Evolutionary conservation across 495 filamentous ascomycete genomes (phyloP), one percentile per base, ranked within the genome.

Genomic region (Aspergillus saccharolyticus): DNA sequence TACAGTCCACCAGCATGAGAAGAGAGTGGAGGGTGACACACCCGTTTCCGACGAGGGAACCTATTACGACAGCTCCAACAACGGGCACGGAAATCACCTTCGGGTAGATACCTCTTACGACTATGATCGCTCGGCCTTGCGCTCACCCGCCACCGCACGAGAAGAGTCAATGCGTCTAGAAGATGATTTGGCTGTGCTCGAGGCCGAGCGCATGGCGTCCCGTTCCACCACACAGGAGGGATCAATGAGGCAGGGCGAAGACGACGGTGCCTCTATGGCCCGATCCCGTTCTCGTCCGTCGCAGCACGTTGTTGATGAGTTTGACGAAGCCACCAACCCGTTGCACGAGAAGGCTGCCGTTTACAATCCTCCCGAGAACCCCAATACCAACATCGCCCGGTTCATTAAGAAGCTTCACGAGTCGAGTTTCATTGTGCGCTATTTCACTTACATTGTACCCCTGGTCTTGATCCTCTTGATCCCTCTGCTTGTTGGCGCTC

Each of bases 381-480:
- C 88, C 53, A 72, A 80, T 15, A 85, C 83, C 33, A 77, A 74
- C 21, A 67, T 90, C 22, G 80, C 82, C 3, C 80, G 81, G 55
- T 76, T 86, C 49, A 76, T 87, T 55, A 87, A 88, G 62, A 78
- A 64, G 30, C 71, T 96, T 30, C 89, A 89, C 61, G 81, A 84
- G 54, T 89, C 90, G 2, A 91, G 85, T 56, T 85, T 88, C 21
- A 70, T 96, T 42, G 66, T 96, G 53, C 87, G 94, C 50, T 98
- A 96, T 62, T 78, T 96, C 59, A 82, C 88, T 44, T 97, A 98
- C 65, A 91, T 96, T 62, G 75, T 85, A 2, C 94, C 94, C 0
- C 52, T 93, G 3, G 84, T 83, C 16, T 54, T 87, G 9, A 71
- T 97, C 12, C 72, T 98, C 22, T 71, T 96, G 54, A 83, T 96